Evolutionary conservation across 768 basidiomycete species (phyloP).

Genomic region (Mycena pura): DNA sequence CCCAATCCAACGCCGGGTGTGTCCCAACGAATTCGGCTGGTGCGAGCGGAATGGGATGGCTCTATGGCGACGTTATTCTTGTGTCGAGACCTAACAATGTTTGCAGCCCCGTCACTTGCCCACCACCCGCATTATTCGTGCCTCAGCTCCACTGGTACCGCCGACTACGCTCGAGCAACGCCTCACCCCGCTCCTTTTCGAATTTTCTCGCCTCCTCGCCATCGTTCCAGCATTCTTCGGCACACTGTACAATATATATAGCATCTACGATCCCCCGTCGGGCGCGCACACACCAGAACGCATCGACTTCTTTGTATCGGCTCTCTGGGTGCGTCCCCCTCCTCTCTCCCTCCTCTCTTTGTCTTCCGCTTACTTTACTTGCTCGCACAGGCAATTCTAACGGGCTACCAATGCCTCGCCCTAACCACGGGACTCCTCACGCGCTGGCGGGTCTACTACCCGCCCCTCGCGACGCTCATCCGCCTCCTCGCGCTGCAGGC

Average conservation of each 20-base stretch:
- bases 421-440: conserved; percentile 89
- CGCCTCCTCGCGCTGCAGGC: conserved; percentile 92
- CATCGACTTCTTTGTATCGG: conserved; percentile 70
- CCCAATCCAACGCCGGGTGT: too few relatives aligned
- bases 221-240: conserved; percentile 78
- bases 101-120: conserved; percentile 69
- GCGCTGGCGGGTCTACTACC: conserved; percentile 92
- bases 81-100: background rate
- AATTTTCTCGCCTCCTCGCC: conserved; percentile 71
- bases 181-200: conserved; percentile 69
- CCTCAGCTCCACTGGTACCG: conserved; percentile 57
- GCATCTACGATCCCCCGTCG: conserved; percentile 51
- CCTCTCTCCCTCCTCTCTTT: background rate
- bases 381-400: conserved; percentile 70
- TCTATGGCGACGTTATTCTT: too few relatives aligned
- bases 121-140: conserved; percentile 65
- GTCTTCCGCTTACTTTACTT: background rate
- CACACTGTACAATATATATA: conserved; percentile 65
- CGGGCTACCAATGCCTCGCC: conserved; percentile 87
- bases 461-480: conserved; percentile 86
- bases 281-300: conserved; percentile 53
- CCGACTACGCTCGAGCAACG: conserved; percentile 51
- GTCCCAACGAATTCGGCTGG: too few relatives aligned
- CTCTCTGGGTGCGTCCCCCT: conserved; percentile 66
- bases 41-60: too few relatives aligned